Evolutionary conservation across 805 yeast species (phyloP).

Genomic region (Kodamaea nitidulidarum): DNA sequence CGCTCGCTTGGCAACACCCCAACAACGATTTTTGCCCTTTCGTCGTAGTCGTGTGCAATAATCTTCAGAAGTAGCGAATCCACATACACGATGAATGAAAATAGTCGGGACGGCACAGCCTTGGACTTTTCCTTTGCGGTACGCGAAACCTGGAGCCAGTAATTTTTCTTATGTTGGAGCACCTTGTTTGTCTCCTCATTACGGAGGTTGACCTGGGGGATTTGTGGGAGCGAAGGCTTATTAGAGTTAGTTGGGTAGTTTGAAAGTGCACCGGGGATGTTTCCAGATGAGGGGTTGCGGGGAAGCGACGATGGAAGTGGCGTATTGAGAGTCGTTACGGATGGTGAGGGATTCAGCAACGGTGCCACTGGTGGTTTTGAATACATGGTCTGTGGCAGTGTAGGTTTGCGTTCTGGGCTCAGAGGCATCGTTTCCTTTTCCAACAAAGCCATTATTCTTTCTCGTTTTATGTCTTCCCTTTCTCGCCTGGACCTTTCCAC

Average conservation of each 20-base stretch:
- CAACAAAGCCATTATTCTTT: constrained; percentile 8
- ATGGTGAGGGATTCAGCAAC: background rate
- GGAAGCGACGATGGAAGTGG: background rate
- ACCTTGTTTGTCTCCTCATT: constrained; percentile 15
- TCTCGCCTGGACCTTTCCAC: constrained; percentile 4
- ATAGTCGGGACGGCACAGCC: constrained; percentile 16
- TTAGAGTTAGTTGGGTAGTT: background rate
- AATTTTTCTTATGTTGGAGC: constrained; percentile 20
- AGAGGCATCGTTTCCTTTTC: constrained; percentile 5
- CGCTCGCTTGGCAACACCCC: constrained; percentile 20
- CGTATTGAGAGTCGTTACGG: background rate
- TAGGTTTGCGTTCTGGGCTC: background rate
- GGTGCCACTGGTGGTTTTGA: background rate
- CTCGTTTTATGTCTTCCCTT: constrained; percentile 4
- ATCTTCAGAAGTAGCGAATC: constrained; percentile 38
- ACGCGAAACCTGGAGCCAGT: constrained; percentile 36
- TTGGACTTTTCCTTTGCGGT: constrained; percentile 39
- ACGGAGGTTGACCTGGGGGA: constrained; percentile 3
- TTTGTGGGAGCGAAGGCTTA: constrained; percentile 6
- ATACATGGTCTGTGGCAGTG: background rate
- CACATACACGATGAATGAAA: constrained; percentile 30
- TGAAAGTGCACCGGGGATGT: background rate
- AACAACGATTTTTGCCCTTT: constrained; percentile 24
- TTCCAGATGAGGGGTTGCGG: constrained; percentile 1
- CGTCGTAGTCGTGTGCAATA: constrained; percentile 36